A percentile compares a stretch with the other conserved stretches of the same genome.
Conservation (phyloP, 2,329 filamentous ascomycete genomes). For the Hymenoscyphus repandus region DNA sequence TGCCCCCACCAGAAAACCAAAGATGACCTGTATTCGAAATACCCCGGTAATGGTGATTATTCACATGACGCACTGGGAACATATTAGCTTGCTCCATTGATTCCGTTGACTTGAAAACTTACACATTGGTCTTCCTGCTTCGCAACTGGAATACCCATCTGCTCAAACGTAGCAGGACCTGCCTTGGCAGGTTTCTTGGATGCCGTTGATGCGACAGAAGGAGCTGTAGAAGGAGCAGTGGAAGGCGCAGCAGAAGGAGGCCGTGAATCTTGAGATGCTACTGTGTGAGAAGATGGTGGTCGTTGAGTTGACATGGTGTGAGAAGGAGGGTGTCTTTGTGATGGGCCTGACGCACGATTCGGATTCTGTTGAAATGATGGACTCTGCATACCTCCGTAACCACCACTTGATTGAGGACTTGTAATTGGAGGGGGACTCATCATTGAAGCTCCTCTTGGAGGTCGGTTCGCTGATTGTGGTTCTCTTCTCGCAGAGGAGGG, state of each 20-base stretch:
- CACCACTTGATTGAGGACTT: conserved; percentile 8
- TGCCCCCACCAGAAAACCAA: not conserved
- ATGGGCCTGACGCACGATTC: not conserved
- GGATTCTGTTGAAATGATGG: not conserved
- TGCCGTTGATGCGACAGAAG: conserved; percentile 7
- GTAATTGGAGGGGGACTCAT: conserved; percentile 7
- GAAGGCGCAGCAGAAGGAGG: conserved; percentile 1
- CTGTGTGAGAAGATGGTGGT: not conserved
- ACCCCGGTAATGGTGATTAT: too few relatives aligned
- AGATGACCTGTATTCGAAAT: too few relatives aligned
- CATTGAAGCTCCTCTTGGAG: conserved; percentile 23
- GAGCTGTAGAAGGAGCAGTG: conserved; percentile 6
- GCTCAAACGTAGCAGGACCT: conserved; percentile 94
- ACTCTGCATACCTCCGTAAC: not conserved
- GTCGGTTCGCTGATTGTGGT: conserved; percentile 7
- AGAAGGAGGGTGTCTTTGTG: conserved; percentile 13
- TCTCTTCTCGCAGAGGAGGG: conserved; percentile 7
- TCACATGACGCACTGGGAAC: conserved; percentile 29
- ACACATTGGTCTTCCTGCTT: conserved; percentile 91
- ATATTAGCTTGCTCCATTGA: conserved; percentile 3
- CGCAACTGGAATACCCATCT: conserved; percentile 87
- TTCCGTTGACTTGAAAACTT: conserved; percentile 17
- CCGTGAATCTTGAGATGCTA: conserved; percentile 8
- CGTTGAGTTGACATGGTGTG: conserved; percentile 16
- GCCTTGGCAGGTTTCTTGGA: conserved; percentile 47